These are phyloP conservation scores for Periconia sp. DNA, from an alignment of 2,329 filamentous ascomycete species.

Conservation along the genomic window DNA sequence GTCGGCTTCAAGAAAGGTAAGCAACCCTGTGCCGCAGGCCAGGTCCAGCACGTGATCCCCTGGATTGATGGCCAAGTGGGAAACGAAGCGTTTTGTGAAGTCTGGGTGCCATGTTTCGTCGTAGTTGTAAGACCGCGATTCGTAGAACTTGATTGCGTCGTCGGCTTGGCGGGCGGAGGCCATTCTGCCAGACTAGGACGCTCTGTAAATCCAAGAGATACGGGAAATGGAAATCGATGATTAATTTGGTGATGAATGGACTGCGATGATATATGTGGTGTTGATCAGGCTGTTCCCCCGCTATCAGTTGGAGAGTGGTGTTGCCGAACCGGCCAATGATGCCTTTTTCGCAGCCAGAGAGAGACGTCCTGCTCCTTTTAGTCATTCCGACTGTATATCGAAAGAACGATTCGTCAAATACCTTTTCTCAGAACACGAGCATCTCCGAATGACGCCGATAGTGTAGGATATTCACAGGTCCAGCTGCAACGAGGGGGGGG, in stretches of 20 bases:
- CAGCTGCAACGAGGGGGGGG: too few species aligned
- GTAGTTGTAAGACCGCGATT: slow-evolving; percentile 43
- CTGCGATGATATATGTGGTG: not conserved
- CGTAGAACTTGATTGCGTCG: slow-evolving; percentile 43
- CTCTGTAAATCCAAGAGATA: not conserved
- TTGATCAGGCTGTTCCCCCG: too few species aligned
- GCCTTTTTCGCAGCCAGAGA: too few species aligned
- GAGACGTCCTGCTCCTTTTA: too few species aligned
- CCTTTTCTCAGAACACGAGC: too few species aligned
- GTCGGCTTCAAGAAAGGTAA: slow-evolving; percentile 48
- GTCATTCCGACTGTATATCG: too few species aligned
- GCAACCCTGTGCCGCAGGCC: slow-evolving; percentile 54
- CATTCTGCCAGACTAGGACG: slow-evolving; percentile 11
- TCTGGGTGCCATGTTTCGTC: slow-evolving; percentile 50
- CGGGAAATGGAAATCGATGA: not conserved
- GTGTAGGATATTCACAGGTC: too few species aligned
- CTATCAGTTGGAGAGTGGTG: too few species aligned
- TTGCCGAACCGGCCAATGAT: too few species aligned
- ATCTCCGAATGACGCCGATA: too few species aligned
- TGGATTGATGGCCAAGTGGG: slow-evolving; percentile 35
- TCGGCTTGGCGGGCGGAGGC: slow-evolving; percentile 28
- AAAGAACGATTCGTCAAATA: too few species aligned
- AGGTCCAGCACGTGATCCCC: slow-evolving; percentile 53
- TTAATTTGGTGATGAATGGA: not conserved
- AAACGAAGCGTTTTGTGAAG: slow-evolving; percentile 48